Conservation (phyloP, 768 basidiomycete species). For the Lactarius pseudohatsudake region DNA sequence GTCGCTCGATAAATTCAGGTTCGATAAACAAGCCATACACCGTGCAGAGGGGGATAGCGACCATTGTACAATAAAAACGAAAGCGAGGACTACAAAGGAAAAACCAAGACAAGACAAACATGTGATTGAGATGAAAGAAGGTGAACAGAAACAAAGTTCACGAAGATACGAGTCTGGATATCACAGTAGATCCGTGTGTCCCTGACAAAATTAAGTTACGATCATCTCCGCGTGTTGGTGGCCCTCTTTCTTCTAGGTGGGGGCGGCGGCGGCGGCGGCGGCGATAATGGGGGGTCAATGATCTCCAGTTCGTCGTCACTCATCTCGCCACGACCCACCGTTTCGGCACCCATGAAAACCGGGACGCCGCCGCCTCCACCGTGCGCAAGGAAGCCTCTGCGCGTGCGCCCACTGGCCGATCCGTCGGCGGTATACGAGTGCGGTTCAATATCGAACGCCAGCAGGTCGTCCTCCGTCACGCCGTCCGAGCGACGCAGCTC, state of each 20-base stretch:
- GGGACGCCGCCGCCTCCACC: conserved; percentile 73
- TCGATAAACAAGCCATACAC: neutral
- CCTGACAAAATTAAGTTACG: neutral
- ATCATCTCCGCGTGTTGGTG: conserved; percentile 10
- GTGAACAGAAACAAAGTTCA: neutral
- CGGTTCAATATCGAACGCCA: conserved; percentile 40
- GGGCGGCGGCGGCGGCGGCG: neutral
- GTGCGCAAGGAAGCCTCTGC: conserved; percentile 64
- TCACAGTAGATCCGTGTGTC: conserved; percentile 6
- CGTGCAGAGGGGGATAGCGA: neutral
- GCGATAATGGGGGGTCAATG: neutral
- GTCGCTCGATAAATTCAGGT: neutral
- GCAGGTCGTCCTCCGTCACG: conserved; percentile 35
- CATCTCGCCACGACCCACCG: conserved; percentile 24
- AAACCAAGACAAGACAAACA: neutral
- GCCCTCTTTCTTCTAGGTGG: neutral
- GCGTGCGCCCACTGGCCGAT: conserved; percentile 54
- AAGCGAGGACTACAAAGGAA: conserved; percentile 1
- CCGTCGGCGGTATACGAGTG: conserved; percentile 49
- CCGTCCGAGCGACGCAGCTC: conserved; percentile 54
- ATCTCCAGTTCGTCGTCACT: conserved; percentile 13
- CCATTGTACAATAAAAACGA: neutral
- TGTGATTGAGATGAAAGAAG: neutral
- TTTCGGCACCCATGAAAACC: conserved; percentile 58
- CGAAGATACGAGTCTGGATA: conserved; percentile 3